These are phyloP conservation scores for Lasiosphaeriaceae sp. DNA, from an alignment of 495 filamentous ascomycete genomes.

Conservation along the genomic window DNA sequence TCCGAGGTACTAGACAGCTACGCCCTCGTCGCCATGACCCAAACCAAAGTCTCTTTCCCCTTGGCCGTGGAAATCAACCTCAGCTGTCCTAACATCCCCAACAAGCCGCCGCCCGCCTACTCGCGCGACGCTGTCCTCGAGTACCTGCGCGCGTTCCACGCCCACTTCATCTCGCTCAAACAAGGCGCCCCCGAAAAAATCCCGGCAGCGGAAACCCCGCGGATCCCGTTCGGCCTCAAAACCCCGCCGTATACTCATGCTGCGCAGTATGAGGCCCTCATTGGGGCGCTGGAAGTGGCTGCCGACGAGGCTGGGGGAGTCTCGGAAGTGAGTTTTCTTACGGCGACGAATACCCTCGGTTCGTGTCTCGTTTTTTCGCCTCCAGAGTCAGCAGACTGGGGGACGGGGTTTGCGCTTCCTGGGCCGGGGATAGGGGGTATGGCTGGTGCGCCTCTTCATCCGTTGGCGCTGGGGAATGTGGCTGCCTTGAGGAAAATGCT, in stretches of 20 bases:
- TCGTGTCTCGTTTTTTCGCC: slow-evolving; percentile 51
- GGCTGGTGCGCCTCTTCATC: slow-evolving; percentile 64
- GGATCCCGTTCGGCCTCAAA: slow-evolving; percentile 57
- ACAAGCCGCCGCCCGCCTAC: slow-evolving; percentile 66
- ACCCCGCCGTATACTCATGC: slow-evolving; percentile 67
- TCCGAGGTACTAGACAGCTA: slow-evolving; percentile 48
- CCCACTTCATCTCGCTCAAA: neutral
- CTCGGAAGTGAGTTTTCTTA: slow-evolving; percentile 57
- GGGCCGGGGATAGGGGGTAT: slow-evolving; percentile 60
- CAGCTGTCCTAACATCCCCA: slow-evolving; percentile 67
- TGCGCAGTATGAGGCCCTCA: slow-evolving; percentile 53
- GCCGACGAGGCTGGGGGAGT: slow-evolving; percentile 2
- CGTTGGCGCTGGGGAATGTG: slow-evolving; percentile 71
- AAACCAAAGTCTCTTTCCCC: slow-evolving; percentile 14
- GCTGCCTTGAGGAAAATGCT: slow-evolving; percentile 53
- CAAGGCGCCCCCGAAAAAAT: neutral
- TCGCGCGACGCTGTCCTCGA: slow-evolving; percentile 34
- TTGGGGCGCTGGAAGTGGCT: slow-evolving; percentile 42
- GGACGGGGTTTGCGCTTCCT: slow-evolving; percentile 32
- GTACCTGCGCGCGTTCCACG: slow-evolving; percentile 39
- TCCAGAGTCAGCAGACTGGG: neutral
- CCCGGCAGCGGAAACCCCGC: slow-evolving; percentile 5
- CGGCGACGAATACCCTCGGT: slow-evolving; percentile 69
- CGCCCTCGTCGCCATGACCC: slow-evolving; percentile 19
- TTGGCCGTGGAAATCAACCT: slow-evolving; percentile 69